These are phyloP conservation scores for Syzygium jambos DNA, from an alignment of 345 rosid species.

Conservation along the genomic window DNA sequence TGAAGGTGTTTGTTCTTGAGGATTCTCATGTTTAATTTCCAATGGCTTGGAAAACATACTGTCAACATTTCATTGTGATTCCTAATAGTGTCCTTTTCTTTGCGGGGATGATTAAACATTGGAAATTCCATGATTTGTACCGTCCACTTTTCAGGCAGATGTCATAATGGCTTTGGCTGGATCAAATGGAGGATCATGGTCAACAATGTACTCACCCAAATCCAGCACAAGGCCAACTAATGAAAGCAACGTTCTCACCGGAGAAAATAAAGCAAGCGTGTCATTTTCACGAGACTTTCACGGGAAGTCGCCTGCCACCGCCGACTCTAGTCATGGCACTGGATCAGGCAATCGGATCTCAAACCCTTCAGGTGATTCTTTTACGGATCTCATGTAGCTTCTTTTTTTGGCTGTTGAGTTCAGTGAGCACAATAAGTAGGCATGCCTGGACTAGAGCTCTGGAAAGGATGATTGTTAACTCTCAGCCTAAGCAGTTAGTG, in stretches of 20 bases:
- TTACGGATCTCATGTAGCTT: not conserved
- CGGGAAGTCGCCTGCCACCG: slow-evolving; percentile 15
- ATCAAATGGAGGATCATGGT: slow-evolving; percentile 95
- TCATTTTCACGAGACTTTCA: slow-evolving; percentile 35
- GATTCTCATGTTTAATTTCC: not conserved
- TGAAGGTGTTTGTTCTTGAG: not conserved
- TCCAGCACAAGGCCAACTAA: slow-evolving; percentile 14
- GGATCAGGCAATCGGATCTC: slow-evolving; percentile 30
- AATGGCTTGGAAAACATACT: not conserved
- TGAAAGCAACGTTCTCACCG: slow-evolving; percentile 16
- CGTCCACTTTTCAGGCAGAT: slow-evolving; percentile 55
- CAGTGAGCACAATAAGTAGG: not conserved
- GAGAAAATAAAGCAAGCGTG: slow-evolving; percentile 24
- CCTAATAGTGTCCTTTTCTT: not conserved
- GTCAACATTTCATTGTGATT: not conserved
- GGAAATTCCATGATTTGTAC: not conserved
- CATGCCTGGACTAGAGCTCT: not conserved
- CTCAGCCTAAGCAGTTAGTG: not conserved
- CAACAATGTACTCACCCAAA: slow-evolving; percentile 70
- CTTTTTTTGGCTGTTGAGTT: not conserved
- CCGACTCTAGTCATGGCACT: slow-evolving; percentile 17
- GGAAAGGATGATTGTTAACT: not conserved
- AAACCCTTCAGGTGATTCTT: slow-evolving; percentile 36
- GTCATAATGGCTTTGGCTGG: slow-evolving; percentile 95
- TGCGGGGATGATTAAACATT: not conserved